Percentiles rank a stretch among this genome's conserved stretches.
Conservation (phyloP, 305 asterid genomes). For the Rubia tinctorum region DNA sequence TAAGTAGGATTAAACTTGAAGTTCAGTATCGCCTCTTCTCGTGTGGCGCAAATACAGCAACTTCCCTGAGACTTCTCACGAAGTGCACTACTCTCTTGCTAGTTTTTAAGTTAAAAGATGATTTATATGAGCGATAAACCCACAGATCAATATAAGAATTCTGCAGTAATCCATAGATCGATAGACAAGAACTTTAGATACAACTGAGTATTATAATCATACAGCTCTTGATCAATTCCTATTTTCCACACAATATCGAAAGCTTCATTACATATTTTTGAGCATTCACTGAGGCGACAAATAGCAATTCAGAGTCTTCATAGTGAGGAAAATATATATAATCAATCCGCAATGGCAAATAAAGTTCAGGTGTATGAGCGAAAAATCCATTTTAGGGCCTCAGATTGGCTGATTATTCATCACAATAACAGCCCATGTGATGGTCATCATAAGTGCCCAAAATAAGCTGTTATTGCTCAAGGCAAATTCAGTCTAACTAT, state of each 20-base stretch:
- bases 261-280: no score
- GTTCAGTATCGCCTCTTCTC: constrained; percentile 89
- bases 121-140: constrained; percentile 20
- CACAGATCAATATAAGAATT: not conserved
- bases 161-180: no score
- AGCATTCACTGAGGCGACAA: no score
- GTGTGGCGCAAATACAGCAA: constrained; percentile 86
- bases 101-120: constrained; percentile 27
- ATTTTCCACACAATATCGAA: no score
- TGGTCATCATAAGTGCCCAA: constrained; percentile 10
- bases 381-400: not conserved
- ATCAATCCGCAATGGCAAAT: no score
- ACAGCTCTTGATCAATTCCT: no score
- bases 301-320: no score
- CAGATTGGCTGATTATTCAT: constrained; percentile 15
- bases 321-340: no score
- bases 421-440: not conserved
- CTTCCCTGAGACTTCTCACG: constrained; percentile 73
- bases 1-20: constrained; percentile 39
- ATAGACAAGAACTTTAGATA: no score
- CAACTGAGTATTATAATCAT: no score
- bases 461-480: constrained; percentile 6
- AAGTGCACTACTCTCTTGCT: constrained; percentile 84
- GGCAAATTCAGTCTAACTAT: no score
- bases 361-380: no score